Evolutionary conservation across 371 early-diverging fungal genomes (phyloP), one percentile per base, ranked within the genome.

Genomic region (Mucor racemosus): DNA sequence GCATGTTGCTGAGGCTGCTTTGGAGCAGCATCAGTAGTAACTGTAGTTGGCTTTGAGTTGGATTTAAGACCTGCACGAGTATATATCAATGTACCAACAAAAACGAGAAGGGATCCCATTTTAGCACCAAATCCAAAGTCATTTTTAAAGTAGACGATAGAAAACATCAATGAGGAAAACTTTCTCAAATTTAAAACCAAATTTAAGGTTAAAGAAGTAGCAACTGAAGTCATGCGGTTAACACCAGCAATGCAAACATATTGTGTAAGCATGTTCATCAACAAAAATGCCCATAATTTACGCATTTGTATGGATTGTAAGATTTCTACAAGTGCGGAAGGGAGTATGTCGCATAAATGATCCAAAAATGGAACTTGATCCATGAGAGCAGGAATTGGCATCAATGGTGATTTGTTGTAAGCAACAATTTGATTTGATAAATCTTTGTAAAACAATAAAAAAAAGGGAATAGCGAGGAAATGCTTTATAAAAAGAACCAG

Each of bases 161-260:
- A 94, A 31, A 96, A 80, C 33, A 93, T 66, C 36, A 96, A 75
- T 31, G 92, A 91, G 0, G 90, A 85, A 50, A 94, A 90, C 75
- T 96, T 96, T 48, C 97, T 88, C 14, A 96, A 65, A 58, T 91
- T 94, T 19, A 96, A 82, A 7, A 95, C 92, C 17, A 96, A 84
- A 64, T 95, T 95, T 38, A 96, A 75, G 0, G 95, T 94, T 9
- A 96, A 76, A 5, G 95, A 91, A 14, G 92, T 78, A 0, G 94
- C 83, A 62, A 92, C 81, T 0, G 92, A 86, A 3, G 91, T 90
- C 76, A 96, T 81, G 15, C 89, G 85, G 61, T 95, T 93, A 3
- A 96, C 97, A 14, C 95, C 95, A 33, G 93, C 86, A 21, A 95
- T 93, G 65, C 97, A 96, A 54, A 90, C 84, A 76, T 88, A 90